Base-by-base conservation (phyloP, 2,329 filamentous ascomycete species). In the Lasiodiplodia citricola region DNA sequence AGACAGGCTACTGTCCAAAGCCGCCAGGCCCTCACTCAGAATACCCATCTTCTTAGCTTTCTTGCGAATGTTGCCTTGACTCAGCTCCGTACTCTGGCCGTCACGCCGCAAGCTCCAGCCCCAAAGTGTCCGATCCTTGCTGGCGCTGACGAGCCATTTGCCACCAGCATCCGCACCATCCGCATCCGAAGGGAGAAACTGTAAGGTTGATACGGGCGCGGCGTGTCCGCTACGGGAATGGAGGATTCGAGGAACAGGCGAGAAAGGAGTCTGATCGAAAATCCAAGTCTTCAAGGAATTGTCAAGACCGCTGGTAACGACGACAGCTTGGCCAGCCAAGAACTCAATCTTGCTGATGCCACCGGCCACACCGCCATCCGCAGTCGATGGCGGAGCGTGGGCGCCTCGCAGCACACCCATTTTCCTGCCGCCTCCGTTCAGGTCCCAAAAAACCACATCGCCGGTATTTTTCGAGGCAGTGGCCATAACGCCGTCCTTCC, bases 221-320 rank as follows among this genome's bases (percentile, higher is more conserved):
- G 94, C 93, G 78, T 99, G 96, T 2, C 96, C 96, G 73, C 92
- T 94, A 72, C 96, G 88, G 3, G 89, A 88, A 79, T 99, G 96
- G 37, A 99, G 83, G 31, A 93, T 91, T 21, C 95, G 88, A 2
- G 96, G 96, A 13, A 94, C 86, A 0, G 94, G 90, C 0, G 92
- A 96, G 78, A 97, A 97, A 0, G 95, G 94, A 0, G 90, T 91
- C 78, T 96, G 91, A 75, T 98, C 95, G 74, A 97, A 97, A 70
- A 98, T 96, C 95, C 95, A 97, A 5, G 94, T 94, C 78, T 95
- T 96, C 69, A 99, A 83, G 11, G 94, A 93, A 80, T 99, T 99
- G 79, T 99, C 96, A 58, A 92, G 86, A 4, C 96, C 96, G 72
- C 93, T 96, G 11, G 94, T 97, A 35, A 98, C 85, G 52, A 99